Base-by-base conservation (phyloP, 306 rosid species). In the Cicer cuneatum region DNA sequence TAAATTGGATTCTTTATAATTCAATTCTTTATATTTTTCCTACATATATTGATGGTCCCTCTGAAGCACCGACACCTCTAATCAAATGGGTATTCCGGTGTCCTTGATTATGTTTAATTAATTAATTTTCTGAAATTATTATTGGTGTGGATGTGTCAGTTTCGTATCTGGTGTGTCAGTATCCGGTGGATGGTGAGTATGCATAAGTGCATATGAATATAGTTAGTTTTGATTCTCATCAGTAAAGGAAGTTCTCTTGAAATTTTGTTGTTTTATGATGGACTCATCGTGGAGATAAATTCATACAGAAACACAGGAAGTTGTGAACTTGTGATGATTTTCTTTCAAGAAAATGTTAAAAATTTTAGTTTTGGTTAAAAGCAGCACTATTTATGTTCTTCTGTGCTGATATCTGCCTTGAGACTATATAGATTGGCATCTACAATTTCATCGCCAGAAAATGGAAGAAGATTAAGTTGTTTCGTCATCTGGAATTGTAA, bases 361-460 rank as follows among this genome's bases (percentile, higher is more conserved):
- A 61, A 53, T 29, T 63, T 65, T 38, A 54, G 19, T 51, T 43
- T 60, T 60, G 21, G 18, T 53, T 57, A 7, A 72, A 19, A 33
- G 16, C 5, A 46, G 14, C 7, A 29, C 49, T 33, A 6, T 67
- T 66, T 41, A 21, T 70, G 12, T n/a, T 46, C 42, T 21, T 66
- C 7, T 14, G 52, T 78, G 71, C 60, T 70, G 40, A 29, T 29
- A 47, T 29, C n/a, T 81, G 35, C 5, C 24, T 64, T 14, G 81
- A 70, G 45, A 46, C 43, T 15, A 12, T 15, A 12, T 71, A 42
- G 75, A 69, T 68, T 69, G 21, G 49, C 65, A 37, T 15, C 19
- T 57, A 13, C 33, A 18, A 56, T 56, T 56, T 56, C 14, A 56
- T 56, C 21, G 8, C 38, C 13, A 19, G 38, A 56, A 56, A 21